Base-by-base conservation (phyloP, 345 rosid species). In the Arabidopsis thaliana region DNA sequence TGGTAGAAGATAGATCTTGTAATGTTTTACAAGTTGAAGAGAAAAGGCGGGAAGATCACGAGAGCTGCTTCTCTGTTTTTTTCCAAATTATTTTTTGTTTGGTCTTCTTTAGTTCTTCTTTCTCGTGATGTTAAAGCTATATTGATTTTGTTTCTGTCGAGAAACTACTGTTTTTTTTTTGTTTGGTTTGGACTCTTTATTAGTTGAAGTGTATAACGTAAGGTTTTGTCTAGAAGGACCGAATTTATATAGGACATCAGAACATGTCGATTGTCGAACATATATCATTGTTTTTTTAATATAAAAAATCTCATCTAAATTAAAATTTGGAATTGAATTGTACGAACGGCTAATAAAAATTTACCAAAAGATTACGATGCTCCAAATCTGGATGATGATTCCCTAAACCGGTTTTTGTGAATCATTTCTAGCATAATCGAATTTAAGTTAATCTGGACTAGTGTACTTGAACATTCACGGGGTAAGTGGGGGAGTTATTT, bases 11-110 rank as follows among this genome's bases (percentile, higher is more conserved):
- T 42, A 13, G 13, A 42, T 42, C 16, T 69, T 22, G 44, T 32
- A 66, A 7, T 11, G 56, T 25, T 3, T 60, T 60, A 10, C 10
- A 14, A 9, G 3, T 2, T 6, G 38, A 40, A 25, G 6, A 1
- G 8, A 70, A 70, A 70, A 59, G 59, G 65, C 65, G 68, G 67
- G 62, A 75, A 66, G 73, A 48, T 50, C 79, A 67, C 68, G 79
- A 49, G 79, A 75, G 52, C 46, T 67, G 13, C 8, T 44, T 45
- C 12, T 36, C 7, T 69, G 3, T 24, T 37, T 16, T 16, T 16
- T 16, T 16, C 20, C 20, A 16, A 16, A 16, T 16, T 16, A 16
- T 16, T 16, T 16, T 16, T 16, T 16, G 20, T 16, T 16, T 16
- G 20, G 20, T 16, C 20, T 45, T 57, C 42, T 40, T 62, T 6